Percentiles rank a stretch among this genome's conserved stretches.
These are phyloP conservation scores for Apocynum venetum DNA, from an alignment of 257 asterid species.

Conservation along the genomic window DNA sequence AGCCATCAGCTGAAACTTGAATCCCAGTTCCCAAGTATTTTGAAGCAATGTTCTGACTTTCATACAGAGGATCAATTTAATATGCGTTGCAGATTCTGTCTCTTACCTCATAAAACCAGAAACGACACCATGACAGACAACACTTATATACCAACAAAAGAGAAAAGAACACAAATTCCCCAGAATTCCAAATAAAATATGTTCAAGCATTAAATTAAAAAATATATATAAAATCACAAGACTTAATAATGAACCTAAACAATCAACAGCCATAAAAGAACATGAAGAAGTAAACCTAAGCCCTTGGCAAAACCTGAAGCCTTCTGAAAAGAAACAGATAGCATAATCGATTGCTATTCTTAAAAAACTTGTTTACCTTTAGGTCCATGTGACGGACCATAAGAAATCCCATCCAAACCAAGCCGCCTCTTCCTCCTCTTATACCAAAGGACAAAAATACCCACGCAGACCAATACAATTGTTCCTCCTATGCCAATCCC, in stretches of 20 bases:
- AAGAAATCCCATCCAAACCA: conserved; percentile 31
- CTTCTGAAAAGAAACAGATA: background rate
- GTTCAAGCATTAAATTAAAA: background rate
- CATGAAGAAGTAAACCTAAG: conserved; percentile 1
- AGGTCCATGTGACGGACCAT: conserved; percentile 27
- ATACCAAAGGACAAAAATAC: conserved; percentile 64
- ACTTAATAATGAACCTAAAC: background rate
- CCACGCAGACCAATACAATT: conserved; percentile 62
- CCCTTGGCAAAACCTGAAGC: background rate
- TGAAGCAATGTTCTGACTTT: background rate
- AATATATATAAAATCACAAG: background rate
- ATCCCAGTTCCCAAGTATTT: background rate
- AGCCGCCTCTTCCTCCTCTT: conserved; percentile 53
- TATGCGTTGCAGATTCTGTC: background rate
- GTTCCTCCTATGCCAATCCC: conserved; percentile 90
- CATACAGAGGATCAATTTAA: background rate
- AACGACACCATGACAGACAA: background rate
- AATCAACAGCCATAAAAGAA: background rate
- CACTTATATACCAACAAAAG: background rate
- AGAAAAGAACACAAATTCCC: background rate
- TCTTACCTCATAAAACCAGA: background rate
- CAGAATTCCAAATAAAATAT: background rate
- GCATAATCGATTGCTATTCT: background rate
- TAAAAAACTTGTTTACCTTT: conserved; percentile 43
- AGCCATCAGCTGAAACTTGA: background rate